Conservation (phyloP, 2,329 filamentous ascomycete species). For the Fusarium denticulatum region DNA sequence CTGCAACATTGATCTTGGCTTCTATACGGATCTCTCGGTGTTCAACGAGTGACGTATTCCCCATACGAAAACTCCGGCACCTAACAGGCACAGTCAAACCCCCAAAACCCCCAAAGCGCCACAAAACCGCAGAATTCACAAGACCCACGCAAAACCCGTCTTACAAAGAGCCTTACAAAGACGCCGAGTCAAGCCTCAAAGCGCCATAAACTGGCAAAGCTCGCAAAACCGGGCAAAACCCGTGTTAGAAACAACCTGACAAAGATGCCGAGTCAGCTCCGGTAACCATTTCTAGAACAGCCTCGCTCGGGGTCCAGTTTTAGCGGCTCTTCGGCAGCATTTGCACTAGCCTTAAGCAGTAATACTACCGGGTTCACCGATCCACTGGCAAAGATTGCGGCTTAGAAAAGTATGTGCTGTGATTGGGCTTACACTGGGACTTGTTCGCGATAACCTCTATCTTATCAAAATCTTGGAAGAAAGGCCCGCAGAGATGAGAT, state of each 20-base stretch:
- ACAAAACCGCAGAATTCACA: not conserved
- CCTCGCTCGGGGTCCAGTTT: not conserved
- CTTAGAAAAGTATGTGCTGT: not conserved
- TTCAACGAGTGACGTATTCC: not conserved
- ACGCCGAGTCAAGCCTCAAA: not conserved
- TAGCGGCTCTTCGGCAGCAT: not conserved
- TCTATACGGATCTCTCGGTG: not conserved
- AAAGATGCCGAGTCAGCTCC: conserved; percentile 7
- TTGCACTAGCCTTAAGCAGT: not conserved
- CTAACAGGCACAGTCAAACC: not conserved
- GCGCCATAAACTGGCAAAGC: not conserved
- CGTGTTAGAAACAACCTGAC: not conserved
- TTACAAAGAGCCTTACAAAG: not conserved
- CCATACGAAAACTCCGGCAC: not conserved
- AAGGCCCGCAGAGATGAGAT: not conserved
- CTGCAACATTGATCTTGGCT: not conserved
- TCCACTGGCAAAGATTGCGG: not conserved
- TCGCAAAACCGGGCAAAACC: not conserved
- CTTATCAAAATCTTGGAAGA: not conserved
- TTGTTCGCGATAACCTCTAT: not conserved
- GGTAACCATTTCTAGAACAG: not conserved
- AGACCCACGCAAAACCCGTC: not conserved
- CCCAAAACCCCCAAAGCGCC: not conserved
- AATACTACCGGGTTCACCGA: not conserved
- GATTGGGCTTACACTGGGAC: not conserved